Evolutionary conservation across 177 flowering plant species (phyloP).

Genomic region (Vitis hybrid): DNA sequence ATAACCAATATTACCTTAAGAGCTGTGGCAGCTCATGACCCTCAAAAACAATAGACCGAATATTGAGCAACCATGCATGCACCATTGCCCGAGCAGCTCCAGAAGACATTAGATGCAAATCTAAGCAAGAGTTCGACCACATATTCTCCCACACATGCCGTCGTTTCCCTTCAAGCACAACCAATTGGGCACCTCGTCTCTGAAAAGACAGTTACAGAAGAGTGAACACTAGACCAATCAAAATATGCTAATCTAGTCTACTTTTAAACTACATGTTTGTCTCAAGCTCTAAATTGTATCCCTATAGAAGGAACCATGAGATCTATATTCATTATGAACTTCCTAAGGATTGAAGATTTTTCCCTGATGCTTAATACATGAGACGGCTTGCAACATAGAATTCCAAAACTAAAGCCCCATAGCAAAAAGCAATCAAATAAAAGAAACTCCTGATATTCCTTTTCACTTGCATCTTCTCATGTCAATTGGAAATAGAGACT

Average conservation of each 20-base stretch:
- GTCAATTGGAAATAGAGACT: not conserved
- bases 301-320: too few species aligned
- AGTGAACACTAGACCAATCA: not conserved
- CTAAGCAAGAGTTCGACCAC: constrained; percentile 88
- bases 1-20: constrained; percentile 46
- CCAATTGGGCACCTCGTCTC: constrained; percentile 92
- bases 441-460: not conserved
- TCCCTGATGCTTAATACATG: too few species aligned
- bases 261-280: too few species aligned
- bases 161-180: constrained; percentile 87
- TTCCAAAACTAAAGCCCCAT: too few species aligned
- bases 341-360: too few species aligned
- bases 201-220: constrained; percentile 21
- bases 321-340: too few species aligned
- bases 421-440: not conserved
- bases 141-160: constrained; percentile 89
- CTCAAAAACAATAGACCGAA: constrained; percentile 72
- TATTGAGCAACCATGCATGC: constrained; percentile 88
- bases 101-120: constrained; percentile 96
- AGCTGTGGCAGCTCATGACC: constrained; percentile 85
- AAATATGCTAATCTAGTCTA: too few species aligned
- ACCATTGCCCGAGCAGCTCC: constrained; percentile 99
- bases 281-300: too few species aligned
- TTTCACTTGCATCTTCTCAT: not conserved
- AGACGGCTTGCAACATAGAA: too few species aligned